A percentile compares a stretch with the other conserved stretches of the same genome.
phyloP scores from a whole-genome alignment of 2,329 filamentous ascomycete species.

The Fusarium irregulare region DNA sequence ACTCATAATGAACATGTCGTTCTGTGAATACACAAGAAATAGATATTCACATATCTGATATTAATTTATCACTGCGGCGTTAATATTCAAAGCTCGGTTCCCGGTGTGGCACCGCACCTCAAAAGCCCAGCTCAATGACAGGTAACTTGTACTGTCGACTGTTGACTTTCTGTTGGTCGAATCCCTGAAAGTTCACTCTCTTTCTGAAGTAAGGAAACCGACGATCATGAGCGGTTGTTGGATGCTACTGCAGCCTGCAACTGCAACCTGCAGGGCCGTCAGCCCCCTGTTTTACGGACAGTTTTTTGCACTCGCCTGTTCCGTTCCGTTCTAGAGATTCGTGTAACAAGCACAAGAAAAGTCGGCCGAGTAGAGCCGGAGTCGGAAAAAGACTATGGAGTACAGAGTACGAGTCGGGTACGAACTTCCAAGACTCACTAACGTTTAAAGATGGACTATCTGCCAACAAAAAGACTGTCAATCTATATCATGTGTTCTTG shows the following conservation, averaged over 20 bases:
- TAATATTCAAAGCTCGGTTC: constrained; percentile 21
- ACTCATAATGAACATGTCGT: not conserved
- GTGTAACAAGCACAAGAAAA: constrained; percentile 22
- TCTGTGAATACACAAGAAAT: not conserved
- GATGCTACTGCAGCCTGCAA: not conserved
- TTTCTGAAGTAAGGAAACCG: not conserved
- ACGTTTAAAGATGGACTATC: constrained; percentile 9
- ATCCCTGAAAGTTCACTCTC: not conserved
- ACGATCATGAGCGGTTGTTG: constrained; percentile 18
- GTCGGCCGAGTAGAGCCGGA: constrained; percentile 28
- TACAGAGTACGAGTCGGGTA: constrained; percentile 22
- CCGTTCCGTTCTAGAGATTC: constrained; percentile 16
- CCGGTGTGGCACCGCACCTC: not conserved
- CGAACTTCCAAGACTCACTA: constrained; percentile 16
- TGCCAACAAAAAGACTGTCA: not conserved
- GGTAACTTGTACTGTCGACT: not conserved
- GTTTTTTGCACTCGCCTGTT: not conserved
- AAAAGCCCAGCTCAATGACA: constrained; percentile 5
- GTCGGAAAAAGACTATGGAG: not conserved
- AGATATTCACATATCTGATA: constrained; percentile 8
- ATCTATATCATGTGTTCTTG: constrained; percentile 29
- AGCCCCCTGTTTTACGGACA: constrained; percentile 25
- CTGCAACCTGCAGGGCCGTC: constrained; percentile 14
- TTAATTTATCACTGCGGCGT: constrained; percentile 8
- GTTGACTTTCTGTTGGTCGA: not conserved